Percentiles rank a stretch among this genome's conserved stretches.
Conservation (phyloP, 352 stramenopile species). For the Hyaloperonospora arabidopsidis region DNA sequence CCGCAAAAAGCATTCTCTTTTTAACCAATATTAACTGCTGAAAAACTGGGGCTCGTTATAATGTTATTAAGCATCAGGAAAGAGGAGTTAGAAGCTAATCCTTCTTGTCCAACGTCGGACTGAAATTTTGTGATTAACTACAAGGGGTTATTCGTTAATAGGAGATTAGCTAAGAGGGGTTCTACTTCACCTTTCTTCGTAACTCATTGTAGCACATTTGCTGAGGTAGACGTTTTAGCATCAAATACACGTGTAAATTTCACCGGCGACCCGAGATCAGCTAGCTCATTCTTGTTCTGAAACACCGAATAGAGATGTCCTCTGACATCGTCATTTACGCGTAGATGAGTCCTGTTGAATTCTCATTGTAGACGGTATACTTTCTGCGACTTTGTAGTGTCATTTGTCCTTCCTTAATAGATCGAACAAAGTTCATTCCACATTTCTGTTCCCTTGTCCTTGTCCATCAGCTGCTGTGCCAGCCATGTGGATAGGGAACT, state of each 20-base stretch:
- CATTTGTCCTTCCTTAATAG: slow-evolving; percentile 5
- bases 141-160: too few relatives aligned
- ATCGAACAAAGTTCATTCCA: neutral
- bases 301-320: slow-evolving; percentile 1
- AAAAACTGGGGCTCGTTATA: too few relatives aligned
- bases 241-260: slow-evolving; percentile 1
- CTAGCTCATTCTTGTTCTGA: slow-evolving; percentile 4
- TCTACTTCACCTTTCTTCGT: neutral
- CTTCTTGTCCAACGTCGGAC: too few relatives aligned
- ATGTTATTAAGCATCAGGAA: too few relatives aligned
- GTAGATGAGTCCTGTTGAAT: too few relatives aligned
- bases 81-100: too few relatives aligned
- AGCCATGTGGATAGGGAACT: too few relatives aligned
- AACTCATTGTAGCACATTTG: neutral
- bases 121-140: too few relatives aligned
- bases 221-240: neutral
- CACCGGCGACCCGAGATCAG: neutral
- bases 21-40: too few relatives aligned
- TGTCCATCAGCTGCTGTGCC: slow-evolving; percentile 8
- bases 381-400: slow-evolving; percentile 7
- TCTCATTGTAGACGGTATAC: slow-evolving; percentile 4
- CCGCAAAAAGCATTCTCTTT: too few relatives aligned
- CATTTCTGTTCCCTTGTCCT: slow-evolving; percentile 1
- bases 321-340: neutral
- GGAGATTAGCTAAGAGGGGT: too few relatives aligned